Evolutionary conservation across 2,329 filamentous ascomycete species (phyloP), one percentile per base, ranked within the genome.

Genomic region (Fusarium mexicanum): DNA sequence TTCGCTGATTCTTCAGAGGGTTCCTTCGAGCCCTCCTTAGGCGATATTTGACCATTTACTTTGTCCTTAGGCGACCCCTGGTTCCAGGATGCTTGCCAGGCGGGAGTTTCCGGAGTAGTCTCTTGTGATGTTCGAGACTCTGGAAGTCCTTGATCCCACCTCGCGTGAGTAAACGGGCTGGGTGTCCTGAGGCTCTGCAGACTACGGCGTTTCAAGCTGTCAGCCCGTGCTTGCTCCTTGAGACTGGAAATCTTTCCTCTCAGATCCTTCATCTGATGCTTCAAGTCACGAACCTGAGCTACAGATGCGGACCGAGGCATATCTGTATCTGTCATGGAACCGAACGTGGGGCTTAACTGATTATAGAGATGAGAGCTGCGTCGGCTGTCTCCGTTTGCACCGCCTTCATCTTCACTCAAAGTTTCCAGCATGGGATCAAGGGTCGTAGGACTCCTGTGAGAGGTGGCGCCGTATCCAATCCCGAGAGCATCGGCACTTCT

Each of bases 241-340:
- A 98, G 83, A 22, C 87, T 92, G 4, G 94, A 95, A 41, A 98
- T 95, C 78, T 94, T 94, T 68, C 93, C 94, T 79, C 95, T 95
- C 53, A 98, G 86, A 61, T 93, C 94, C 64, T 93, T 91, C 89
- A 98, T 94, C 80, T 97, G 94, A 74, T 94, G 92, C 69, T 94
- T 94, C 48, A 98, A 85, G 59, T 89, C 89, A 14, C 92, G 90
- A 79, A 94, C 90, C 78, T 93, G 91, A 20, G 91, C 88, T n/a
- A 91, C 91, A 2, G 94, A 96, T 20, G 91, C 87, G 6, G 93
- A 91, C 24, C 93, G 88, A 33, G 88, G 88, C 14, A 92, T 82
- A 3, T 86, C 87, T 48, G 85, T 84, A 16, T 86, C 85, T n/a
- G 79, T 77, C 41, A 78, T 84, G 3, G 81, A 77, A 58, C 86